Evolutionary conservation across 2,329 filamentous ascomycete genomes (phyloP).

Genomic region (Cytospora schulzeri): DNA sequence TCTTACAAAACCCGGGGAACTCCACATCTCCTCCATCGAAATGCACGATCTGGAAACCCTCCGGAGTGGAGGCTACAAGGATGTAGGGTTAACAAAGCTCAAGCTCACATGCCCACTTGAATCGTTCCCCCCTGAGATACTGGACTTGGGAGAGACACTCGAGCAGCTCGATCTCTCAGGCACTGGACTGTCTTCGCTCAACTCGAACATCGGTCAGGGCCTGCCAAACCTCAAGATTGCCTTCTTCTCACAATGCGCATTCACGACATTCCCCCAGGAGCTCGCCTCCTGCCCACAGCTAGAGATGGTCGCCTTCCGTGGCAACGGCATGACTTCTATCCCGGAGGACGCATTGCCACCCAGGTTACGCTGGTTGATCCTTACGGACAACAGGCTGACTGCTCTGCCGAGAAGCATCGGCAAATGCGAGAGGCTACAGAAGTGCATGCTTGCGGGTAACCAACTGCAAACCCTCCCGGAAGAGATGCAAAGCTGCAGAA

Average conservation of each 20-base stretch:
- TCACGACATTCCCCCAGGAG: constrained; percentile 44
- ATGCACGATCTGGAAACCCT: constrained; percentile 40
- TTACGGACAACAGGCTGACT: constrained; percentile 48
- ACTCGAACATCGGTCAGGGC: constrained; percentile 40
- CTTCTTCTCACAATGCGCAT: constrained; percentile 51
- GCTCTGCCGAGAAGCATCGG: constrained; percentile 46
- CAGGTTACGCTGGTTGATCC: constrained; percentile 49
- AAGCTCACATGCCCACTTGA: constrained; percentile 40
- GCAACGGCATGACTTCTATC: constrained; percentile 47
- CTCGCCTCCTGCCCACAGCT: constrained; percentile 46
- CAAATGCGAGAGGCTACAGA: constrained; percentile 45
- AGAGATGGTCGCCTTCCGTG: constrained; percentile 53
- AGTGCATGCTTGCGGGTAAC: constrained; percentile 54
- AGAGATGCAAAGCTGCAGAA: constrained; percentile 46
- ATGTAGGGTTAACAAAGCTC: constrained; percentile 36
- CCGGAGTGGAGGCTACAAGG: constrained; percentile 37
- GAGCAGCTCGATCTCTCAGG: constrained; percentile 52
- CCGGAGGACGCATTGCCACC: constrained; percentile 46
- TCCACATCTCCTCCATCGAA: constrained; percentile 7
- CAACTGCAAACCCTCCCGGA: constrained; percentile 42
- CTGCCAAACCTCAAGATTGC: constrained; percentile 48
- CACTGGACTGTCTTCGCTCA: constrained; percentile 45
- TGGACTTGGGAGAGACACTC: constrained; percentile 44
- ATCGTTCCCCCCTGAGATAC: constrained; percentile 44
- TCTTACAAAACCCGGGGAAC: neutral